These are phyloP conservation scores for Termitomyces sp. DNA, from an alignment of 768 basidiomycete species.

Conservation along the genomic window DNA sequence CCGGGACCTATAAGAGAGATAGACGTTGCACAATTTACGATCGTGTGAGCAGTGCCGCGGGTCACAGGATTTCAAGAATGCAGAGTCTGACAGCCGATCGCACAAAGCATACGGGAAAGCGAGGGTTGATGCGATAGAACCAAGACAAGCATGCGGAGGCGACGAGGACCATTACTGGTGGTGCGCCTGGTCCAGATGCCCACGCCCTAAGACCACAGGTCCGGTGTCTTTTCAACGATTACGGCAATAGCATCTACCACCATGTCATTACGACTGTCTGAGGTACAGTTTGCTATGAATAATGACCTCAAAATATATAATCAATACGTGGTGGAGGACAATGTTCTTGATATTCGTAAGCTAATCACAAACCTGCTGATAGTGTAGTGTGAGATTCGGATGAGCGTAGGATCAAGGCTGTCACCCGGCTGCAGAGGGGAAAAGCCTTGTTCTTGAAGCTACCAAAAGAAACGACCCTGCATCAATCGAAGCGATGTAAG, in stretches of 20 bases:
- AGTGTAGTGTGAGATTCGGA: constrained; percentile 14
- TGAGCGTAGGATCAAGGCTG: constrained; percentile 24
- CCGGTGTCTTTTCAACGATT: background rate
- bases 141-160: background rate
- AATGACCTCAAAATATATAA: background rate
- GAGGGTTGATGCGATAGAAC: background rate
- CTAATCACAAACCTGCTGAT: constrained; percentile 15
- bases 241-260: constrained; percentile 2
- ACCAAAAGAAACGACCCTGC: constrained; percentile 21
- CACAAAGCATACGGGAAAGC: background rate
- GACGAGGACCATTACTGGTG: constrained; percentile 1
- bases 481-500: constrained; percentile 2
- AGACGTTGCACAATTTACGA: constrained; percentile 1
- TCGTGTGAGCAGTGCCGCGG: constrained; percentile 1
- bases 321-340: background rate
- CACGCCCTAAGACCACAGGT: background rate
- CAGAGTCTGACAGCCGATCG: constrained; percentile 3
- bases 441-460: constrained; percentile 13
- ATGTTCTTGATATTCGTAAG: background rate
- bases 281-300: background rate
- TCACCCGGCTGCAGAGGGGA: constrained; percentile 15
- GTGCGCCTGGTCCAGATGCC: background rate
- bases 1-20: background rate
- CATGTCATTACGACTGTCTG: background rate
- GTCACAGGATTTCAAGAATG: constrained; percentile 6